These are phyloP conservation scores for Copromyces sp. DNA, from an alignment of 495 filamentous ascomycete species.

Conservation along the genomic window DNA sequence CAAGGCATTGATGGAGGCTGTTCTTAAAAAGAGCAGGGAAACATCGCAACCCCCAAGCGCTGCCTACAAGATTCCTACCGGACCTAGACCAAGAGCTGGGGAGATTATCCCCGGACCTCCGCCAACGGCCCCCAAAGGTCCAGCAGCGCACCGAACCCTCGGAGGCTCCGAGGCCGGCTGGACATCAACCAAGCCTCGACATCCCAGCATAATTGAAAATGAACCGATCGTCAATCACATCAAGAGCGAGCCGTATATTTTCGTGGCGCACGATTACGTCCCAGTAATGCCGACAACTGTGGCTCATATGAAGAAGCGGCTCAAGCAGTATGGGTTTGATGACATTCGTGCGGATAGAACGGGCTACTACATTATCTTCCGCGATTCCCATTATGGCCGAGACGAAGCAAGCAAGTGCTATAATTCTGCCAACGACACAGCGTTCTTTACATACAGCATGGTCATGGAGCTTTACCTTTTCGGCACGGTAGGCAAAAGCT, in stretches of 20 bases:
- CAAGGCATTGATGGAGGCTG: constrained; percentile 57
- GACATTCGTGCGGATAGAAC: constrained; percentile 70
- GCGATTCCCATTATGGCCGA: constrained; percentile 62
- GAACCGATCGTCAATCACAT: constrained; percentile 54
- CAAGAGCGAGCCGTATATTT: constrained; percentile 81
- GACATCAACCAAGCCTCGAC: constrained; percentile 19
- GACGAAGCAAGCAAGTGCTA: constrained; percentile 71
- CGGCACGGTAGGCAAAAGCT: constrained; percentile 55
- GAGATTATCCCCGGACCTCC: constrained; percentile 50
- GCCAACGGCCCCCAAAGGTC: constrained; percentile 76
- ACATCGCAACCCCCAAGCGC: constrained; percentile 21
- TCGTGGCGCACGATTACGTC: constrained; percentile 74
- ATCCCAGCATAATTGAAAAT: constrained; percentile 16
- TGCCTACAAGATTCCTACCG: constrained; percentile 28
- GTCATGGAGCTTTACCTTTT: constrained; percentile 71
- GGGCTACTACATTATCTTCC: constrained; percentile 88
- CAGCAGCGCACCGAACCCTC: constrained; percentile 51
- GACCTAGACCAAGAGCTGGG: constrained; percentile 22
- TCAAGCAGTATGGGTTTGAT: constrained; percentile 67
- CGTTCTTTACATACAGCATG: constrained; percentile 88
- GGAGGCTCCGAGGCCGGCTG: constrained; percentile 8
- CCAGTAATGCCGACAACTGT: constrained; percentile 79
- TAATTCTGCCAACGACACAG: constrained; percentile 56
- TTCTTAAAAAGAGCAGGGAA: constrained; percentile 54
- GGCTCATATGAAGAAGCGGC: constrained; percentile 73